Evolutionary conservation across 1,284 basidiomycete species (phyloP).

Genomic region (Cutaneotrichosporon sp.): DNA sequence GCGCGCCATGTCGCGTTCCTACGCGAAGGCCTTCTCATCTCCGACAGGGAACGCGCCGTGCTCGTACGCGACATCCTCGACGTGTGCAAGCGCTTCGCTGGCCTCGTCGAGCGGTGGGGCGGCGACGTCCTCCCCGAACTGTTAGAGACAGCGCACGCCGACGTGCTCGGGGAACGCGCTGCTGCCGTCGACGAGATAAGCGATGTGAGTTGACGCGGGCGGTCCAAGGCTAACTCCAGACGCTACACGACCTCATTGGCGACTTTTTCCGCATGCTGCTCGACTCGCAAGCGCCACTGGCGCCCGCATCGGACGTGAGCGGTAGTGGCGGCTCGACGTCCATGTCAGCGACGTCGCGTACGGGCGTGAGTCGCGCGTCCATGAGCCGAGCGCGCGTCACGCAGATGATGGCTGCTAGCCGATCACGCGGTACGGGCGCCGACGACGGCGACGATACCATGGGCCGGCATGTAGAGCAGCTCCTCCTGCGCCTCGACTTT

Average conservation of each 20-base stretch:
- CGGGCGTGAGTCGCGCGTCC: conserved; percentile 18
- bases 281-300: conserved; percentile 58
- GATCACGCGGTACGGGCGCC: conserved; percentile 56
- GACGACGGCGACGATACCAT: conserved; percentile 52
- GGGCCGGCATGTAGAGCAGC: conserved; percentile 72
- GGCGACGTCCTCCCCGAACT: conserved; percentile 80
- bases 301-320: conserved; percentile 14
- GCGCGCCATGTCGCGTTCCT: conserved; percentile 72
- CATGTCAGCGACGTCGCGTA: conserved; percentile 4
- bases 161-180: conserved; percentile 48
- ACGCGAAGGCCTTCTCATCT: conserved; percentile 70
- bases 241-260: conserved; percentile 68
- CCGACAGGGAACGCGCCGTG: conserved; percentile 60
- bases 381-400: conserved; percentile 57
- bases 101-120: conserved; percentile 82
- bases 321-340: not conserved
- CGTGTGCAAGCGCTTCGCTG: conserved; percentile 74
- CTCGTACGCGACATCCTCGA: conserved; percentile 69
- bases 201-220: conserved; percentile 55
- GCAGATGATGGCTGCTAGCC: conserved; percentile 57
- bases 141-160: conserved; percentile 63
- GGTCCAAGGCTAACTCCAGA: conserved; percentile 25
- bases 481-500: conserved; percentile 76
- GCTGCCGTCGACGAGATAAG: conserved; percentile 62
- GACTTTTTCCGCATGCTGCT: conserved; percentile 62